These are phyloP conservation scores for Botrytis hyacinthi DNA, from an alignment of 2,329 filamentous ascomycete genomes.

Conservation along the genomic window DNA sequence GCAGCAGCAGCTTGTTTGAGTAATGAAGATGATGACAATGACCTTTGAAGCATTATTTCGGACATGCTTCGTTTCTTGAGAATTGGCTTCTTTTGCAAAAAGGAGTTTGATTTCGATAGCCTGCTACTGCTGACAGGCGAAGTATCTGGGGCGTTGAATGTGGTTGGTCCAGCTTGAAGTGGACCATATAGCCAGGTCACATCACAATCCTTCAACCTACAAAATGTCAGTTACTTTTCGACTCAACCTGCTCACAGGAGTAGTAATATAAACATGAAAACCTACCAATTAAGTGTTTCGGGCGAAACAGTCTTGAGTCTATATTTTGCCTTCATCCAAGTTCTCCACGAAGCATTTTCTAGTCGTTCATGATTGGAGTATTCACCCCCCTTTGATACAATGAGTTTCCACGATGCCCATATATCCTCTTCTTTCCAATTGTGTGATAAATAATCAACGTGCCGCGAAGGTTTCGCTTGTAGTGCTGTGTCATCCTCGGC, in stretches of 20 bases:
- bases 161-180: constrained; percentile 67
- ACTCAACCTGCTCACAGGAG: background rate
- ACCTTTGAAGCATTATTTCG: constrained; percentile 85
- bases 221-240: constrained; percentile 46
- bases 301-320: constrained; percentile 82
- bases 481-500: constrained; percentile 55
- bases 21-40: constrained; percentile 79
- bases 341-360: constrained; percentile 95
- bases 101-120: constrained; percentile 57
- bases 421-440: constrained; percentile 96
- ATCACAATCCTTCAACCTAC: constrained; percentile 30
- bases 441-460: constrained; percentile 92
- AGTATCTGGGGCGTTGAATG: constrained; percentile 44
- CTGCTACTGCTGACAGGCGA: constrained; percentile 49
- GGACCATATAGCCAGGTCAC: constrained; percentile 69
- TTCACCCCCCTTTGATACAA: constrained; percentile 68
- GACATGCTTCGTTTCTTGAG: constrained; percentile 94
- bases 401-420: constrained; percentile 94
- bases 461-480: constrained; percentile 53
- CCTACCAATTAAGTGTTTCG: constrained; percentile 77
- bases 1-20: constrained; percentile 61
- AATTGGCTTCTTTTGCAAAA: constrained; percentile 65
- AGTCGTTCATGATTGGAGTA: constrained; percentile 66
- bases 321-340: constrained; percentile 91
- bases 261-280: background rate